phyloP scores from a whole-genome alignment of 768 basidiomycete species.

The Mrakia hoshinonis region DNA sequence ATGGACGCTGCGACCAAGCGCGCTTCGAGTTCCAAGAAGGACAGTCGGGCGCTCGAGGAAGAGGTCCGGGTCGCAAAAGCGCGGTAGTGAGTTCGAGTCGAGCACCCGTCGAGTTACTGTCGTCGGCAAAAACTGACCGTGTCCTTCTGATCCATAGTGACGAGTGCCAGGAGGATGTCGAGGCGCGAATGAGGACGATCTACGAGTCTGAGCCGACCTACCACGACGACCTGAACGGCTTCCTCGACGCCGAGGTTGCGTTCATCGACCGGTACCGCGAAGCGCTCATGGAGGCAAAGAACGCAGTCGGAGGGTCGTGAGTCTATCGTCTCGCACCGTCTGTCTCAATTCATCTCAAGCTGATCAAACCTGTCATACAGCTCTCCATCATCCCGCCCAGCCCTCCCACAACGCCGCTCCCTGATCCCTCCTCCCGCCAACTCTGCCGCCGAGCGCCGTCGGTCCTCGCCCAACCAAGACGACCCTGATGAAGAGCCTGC shows the following conservation, averaged over 20 bases:
- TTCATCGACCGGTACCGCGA: conserved; percentile 65
- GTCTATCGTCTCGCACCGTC: neutral
- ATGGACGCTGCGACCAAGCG: conserved; percentile 68
- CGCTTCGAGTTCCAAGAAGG: conserved; percentile 61
- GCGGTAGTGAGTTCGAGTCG: conserved; percentile 55
- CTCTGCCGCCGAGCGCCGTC: neutral
- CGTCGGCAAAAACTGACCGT: neutral
- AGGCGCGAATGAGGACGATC: conserved; percentile 66
- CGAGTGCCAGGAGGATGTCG: conserved; percentile 75
- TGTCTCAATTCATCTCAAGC: too few relatives aligned
- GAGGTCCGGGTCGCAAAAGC: conserved; percentile 62
- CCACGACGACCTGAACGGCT: conserved; percentile 56
- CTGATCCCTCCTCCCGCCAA: neutral
- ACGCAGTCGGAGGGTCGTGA: conserved; percentile 31
- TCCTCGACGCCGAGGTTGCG: conserved; percentile 65
- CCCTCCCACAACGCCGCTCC: conserved; percentile 29
- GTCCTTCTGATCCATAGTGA: conserved; percentile 49
- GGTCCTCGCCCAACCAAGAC: neutral
- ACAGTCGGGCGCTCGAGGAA: conserved; percentile 66
- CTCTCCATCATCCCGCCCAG: neutral
- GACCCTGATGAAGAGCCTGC: neutral
- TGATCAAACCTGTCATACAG: neutral
- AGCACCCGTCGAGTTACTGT: neutral
- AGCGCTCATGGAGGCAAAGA: conserved; percentile 61
- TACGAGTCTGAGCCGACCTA: conserved; percentile 70